Evolutionary conservation across 2,329 filamentous ascomycete genomes (phyloP), one percentile per base, ranked within the genome.

Genomic region (Cladosporium halotolerans): DNA sequence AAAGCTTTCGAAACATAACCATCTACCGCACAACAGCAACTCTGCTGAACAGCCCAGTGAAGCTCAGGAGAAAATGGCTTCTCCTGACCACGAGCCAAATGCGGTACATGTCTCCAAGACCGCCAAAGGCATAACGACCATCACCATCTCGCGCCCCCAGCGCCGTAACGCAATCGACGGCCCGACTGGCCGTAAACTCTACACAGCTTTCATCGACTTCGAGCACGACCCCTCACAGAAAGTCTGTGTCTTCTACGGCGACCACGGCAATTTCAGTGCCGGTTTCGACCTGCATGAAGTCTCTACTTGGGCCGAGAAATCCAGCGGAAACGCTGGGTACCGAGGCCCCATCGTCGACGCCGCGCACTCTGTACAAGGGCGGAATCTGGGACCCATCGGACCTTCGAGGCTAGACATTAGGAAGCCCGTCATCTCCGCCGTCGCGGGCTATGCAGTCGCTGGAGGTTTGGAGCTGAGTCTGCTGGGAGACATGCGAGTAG

Each of bases 381-480:
- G 67, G 31, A 75, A 72, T 50, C 58, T 70, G 9, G 79, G 70
- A 0, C 79, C 78, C 0, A 79, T 80, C 68, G 78, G 77, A 1
- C 78, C 78, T 0, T 78, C 76, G 0, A 63, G 78, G 1, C 69
- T 82, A 59, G 67, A 70, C 36, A 62, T 79, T 8, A 68, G 65
- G 36, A 82, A 82, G 56, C 79, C 78, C 0, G 66, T 81, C 9
- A 77, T 81, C 45, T 67, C 68, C 14, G 79, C 78, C 2, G 69
- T 81, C 0, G 68, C 77, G 0, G 78, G 78, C 1, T 71, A 79
- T 54, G 78, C 79, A 1, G 79, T 81, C 0, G 79, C 79, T 0
- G 78, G 77, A 1, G 77, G 76, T 0, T 69, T 81, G 0, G 79
- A 82, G 61, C 66, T 81, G 8, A 73, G 72, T 41, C 70, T 82